Conservation (phyloP, 1,139 yeast genomes). For the Candida sanyaensis region DNA sequence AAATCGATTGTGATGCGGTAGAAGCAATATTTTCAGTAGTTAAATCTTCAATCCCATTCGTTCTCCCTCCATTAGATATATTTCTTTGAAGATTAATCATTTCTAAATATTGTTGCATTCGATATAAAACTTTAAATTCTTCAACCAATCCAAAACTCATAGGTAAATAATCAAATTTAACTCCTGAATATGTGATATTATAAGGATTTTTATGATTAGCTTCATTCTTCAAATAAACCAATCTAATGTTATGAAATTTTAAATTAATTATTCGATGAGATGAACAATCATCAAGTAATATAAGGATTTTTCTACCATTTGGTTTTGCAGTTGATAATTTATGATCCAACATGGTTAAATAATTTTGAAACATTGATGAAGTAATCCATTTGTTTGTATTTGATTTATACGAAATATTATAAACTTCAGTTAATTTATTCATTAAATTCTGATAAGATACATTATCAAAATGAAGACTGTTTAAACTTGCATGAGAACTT, state of each 20-base stretch:
- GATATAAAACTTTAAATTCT: slow-evolving; percentile 59
- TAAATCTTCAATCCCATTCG: not conserved
- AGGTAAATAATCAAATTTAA: slow-evolving; percentile 54
- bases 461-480: slow-evolving; percentile 20
- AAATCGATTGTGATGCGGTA: not conserved
- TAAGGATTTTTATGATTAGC: slow-evolving; percentile 43
- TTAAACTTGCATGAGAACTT: slow-evolving; percentile 34
- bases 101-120: slow-evolving; percentile 60
- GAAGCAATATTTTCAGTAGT: not conserved
- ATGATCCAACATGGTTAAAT: slow-evolving; percentile 61
- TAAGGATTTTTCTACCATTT: slow-evolving; percentile 47
- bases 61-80: slow-evolving; percentile 14
- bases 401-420: slow-evolving; percentile 57
- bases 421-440: slow-evolving; percentile 52
- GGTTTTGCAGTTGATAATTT: slow-evolving; percentile 42
- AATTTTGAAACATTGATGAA: slow-evolving; percentile 64
- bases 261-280: slow-evolving; percentile 63
- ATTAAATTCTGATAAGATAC: slow-evolving; percentile 28
- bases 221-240: slow-evolving; percentile 46
- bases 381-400: slow-evolving; percentile 68
- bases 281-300: slow-evolving; percentile 62
- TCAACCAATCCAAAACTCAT: slow-evolving; percentile 67
- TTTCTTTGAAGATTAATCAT: slow-evolving; percentile 44
- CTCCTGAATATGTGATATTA: slow-evolving; percentile 35
- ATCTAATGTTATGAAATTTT: slow-evolving; percentile 52